Conservation (phyloP, 192 early-diverging fungal species). For the Umbelopsis sp. region DNA sequence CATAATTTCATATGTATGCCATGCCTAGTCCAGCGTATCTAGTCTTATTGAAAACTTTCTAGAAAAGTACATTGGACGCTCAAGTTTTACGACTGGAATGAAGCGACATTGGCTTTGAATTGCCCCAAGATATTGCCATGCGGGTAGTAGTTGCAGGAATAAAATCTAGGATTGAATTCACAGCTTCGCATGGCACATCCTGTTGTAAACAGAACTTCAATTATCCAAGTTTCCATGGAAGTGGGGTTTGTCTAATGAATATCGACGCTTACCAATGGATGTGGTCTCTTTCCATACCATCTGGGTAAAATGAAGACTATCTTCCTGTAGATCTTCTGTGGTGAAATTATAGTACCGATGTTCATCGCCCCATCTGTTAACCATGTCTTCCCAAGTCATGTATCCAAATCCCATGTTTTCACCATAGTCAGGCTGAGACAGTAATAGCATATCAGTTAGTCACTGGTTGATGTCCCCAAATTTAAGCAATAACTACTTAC, state of each 20-base stretch:
- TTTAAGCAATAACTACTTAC: neutral
- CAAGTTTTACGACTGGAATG: too few species aligned
- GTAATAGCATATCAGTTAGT: neutral
- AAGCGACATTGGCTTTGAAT: neutral
- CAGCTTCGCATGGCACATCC: neutral
- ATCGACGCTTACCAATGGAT: neutral
- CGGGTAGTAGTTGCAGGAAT: neutral
- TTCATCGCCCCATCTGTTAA: neutral
- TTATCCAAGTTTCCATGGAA: too few species aligned
- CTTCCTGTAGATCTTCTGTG: neutral
- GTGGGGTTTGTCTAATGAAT: too few species aligned
- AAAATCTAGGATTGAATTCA: neutral
- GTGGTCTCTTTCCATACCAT: neutral
- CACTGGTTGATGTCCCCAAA: neutral
- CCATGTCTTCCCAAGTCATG: neutral
- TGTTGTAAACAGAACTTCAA: neutral
- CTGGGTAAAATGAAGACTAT: neutral
- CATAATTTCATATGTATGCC: too few species aligned
- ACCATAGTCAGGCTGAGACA: neutral
- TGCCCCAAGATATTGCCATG: neutral
- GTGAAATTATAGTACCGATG: neutral
- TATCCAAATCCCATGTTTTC: neutral
- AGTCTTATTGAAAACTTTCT: too few species aligned
- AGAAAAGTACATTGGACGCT: too few species aligned
- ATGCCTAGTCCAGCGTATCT: too few species aligned